Conservation (phyloP, 208 protist genomes). For the Lotmaria passim region DNA sequence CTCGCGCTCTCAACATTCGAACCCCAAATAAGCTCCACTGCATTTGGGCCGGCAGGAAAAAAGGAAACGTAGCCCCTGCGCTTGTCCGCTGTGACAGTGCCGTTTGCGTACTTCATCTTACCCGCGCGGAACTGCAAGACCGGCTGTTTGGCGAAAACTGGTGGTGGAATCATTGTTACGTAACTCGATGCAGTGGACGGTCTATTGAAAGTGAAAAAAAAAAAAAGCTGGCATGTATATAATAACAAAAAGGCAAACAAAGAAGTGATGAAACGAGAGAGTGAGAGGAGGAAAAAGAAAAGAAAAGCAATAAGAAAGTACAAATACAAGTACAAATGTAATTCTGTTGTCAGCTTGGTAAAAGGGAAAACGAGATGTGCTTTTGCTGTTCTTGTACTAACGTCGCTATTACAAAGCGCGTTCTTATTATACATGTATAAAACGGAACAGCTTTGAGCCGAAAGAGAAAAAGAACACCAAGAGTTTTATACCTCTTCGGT, state of each 20-base stretch:
- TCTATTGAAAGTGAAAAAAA: too few relatives aligned
- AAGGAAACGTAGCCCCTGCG: slow-evolving; percentile 65
- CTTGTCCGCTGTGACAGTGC: slow-evolving; percentile 59
- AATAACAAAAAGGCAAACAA: neutral
- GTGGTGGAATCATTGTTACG: slow-evolving; percentile 38
- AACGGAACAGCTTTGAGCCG: too few relatives aligned
- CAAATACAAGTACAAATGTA: too few relatives aligned
- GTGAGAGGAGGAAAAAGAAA: neutral
- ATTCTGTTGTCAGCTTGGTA: too few relatives aligned
- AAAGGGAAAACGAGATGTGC: too few relatives aligned
- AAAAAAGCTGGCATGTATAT: neutral
- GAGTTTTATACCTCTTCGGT: too few relatives aligned
- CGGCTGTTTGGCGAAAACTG: slow-evolving; percentile 29
- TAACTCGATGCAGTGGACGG: neutral
- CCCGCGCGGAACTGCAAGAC: slow-evolving; percentile 75
- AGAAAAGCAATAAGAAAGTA: neutral
- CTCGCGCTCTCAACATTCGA: slow-evolving; percentile 24
- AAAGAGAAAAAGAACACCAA: too few relatives aligned
- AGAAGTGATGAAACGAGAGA: neutral
- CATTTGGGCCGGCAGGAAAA: slow-evolving; percentile 27
- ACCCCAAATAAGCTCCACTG: slow-evolving; percentile 61
- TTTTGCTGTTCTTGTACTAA: too few relatives aligned
- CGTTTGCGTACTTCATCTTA: slow-evolving; percentile 68
- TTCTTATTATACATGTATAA: too few relatives aligned
- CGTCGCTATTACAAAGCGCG: too few relatives aligned